Evolutionary conservation across 495 filamentous ascomycete species (phyloP).

Genomic region (Pseudoneurospora amorphoporcata): DNA sequence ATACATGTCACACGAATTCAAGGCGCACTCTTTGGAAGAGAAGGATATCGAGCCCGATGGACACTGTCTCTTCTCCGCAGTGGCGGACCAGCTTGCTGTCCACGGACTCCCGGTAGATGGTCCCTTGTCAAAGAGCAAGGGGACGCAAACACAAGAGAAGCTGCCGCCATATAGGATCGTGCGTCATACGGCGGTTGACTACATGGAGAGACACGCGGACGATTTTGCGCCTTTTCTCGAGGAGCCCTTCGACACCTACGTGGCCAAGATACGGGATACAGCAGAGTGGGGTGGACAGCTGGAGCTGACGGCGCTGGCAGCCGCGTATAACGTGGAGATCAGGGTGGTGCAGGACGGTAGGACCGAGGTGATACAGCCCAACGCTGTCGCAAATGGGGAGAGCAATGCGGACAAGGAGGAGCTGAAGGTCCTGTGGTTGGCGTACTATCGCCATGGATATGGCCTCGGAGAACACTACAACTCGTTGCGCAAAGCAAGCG

Average conservation of each 20-base stretch:
- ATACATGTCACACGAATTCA: constrained; percentile 56
- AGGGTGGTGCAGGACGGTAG: constrained; percentile 77
- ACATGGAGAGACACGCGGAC: constrained; percentile 40
- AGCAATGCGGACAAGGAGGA: constrained; percentile 13
- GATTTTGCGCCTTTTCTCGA: constrained; percentile 62
- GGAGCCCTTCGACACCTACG: constrained; percentile 64
- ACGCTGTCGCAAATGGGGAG: constrained; percentile 16
- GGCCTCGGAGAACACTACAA: constrained; percentile 97
- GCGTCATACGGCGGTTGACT: constrained; percentile 45
- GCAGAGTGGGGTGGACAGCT: constrained; percentile 96
- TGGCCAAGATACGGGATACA: constrained; percentile 69
- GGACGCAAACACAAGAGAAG: constrained; percentile 7
- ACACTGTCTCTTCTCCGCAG: constrained; percentile 89
- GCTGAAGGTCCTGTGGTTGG: constrained; percentile 63
- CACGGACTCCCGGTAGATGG: constrained; percentile 28
- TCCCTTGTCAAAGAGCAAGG: constrained; percentile 2
- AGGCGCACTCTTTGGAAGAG: constrained; percentile 54
- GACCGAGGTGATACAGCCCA: constrained; percentile 62
- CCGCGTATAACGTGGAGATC: constrained; percentile 71
- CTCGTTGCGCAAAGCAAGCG: constrained; percentile 49
- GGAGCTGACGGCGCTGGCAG: constrained; percentile 77
- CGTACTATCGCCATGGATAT: constrained; percentile 88
- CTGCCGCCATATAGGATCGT: constrained; percentile 41
- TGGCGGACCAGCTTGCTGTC: constrained; percentile 68
- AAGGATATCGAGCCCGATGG: constrained; percentile 79